These are phyloP conservation scores for Fusarium musae DNA, from an alignment of 2,329 filamentous ascomycete species.

Conservation along the genomic window DNA sequence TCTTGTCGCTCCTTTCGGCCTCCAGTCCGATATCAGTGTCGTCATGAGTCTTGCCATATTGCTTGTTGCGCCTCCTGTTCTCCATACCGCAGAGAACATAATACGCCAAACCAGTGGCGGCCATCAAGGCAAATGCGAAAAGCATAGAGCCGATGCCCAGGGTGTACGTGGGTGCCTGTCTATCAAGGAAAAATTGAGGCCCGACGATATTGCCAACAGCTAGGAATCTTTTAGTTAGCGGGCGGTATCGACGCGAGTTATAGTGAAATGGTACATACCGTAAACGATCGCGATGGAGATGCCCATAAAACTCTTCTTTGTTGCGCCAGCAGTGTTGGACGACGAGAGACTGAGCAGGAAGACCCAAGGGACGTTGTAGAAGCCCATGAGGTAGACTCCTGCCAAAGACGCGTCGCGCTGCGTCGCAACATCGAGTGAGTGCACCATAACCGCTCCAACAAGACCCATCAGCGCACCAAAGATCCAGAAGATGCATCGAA, in stretches of 20 bases:
- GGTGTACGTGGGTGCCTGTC: slow-evolving; percentile 43
- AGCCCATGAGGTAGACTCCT: slow-evolving; percentile 49
- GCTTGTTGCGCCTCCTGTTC: slow-evolving; percentile 34
- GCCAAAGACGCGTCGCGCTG: slow-evolving; percentile 43
- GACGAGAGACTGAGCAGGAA: slow-evolving; percentile 46
- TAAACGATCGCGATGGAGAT: slow-evolving; percentile 46
- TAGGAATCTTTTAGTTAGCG: background rate
- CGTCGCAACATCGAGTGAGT: slow-evolving; percentile 27
- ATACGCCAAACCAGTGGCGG: slow-evolving; percentile 31
- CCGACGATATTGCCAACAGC: slow-evolving; percentile 48
- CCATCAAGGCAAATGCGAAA: slow-evolving; percentile 44
- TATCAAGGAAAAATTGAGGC: slow-evolving; percentile 44
- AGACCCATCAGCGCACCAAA: slow-evolving; percentile 37
- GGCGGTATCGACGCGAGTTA: no score
- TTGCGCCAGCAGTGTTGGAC: slow-evolving; percentile 46
- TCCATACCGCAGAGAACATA: slow-evolving; percentile 38
- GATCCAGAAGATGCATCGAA: slow-evolving; percentile 48
- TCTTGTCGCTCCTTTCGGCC: slow-evolving; percentile 18
- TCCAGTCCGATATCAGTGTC: slow-evolving; percentile 4
- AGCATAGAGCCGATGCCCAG: slow-evolving; percentile 46
- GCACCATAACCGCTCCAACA: slow-evolving; percentile 43
- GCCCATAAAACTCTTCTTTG: slow-evolving; percentile 48
- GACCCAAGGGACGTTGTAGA: slow-evolving; percentile 48
- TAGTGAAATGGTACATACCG: slow-evolving; percentile 6
- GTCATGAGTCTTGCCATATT: slow-evolving; percentile 19